Conservation (phyloP, 257 asterid genomes). For the Penstemon eatonii region DNA sequence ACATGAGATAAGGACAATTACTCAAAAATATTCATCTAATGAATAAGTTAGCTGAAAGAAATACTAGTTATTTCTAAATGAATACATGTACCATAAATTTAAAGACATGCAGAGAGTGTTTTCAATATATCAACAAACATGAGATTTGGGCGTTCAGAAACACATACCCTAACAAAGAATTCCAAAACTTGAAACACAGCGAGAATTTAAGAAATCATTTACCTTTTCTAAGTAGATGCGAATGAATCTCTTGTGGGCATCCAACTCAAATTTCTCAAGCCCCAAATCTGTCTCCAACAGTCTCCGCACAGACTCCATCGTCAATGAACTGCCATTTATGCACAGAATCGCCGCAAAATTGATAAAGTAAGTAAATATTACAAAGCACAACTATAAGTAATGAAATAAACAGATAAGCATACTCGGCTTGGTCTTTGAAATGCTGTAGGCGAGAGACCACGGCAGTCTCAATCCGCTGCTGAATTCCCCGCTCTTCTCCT, state of each 20-base stretch:
- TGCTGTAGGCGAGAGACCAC: conserved; percentile 59
- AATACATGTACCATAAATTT: neutral
- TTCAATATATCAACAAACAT: neutral
- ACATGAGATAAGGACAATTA: too few species aligned
- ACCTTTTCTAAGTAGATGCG: conserved; percentile 68
- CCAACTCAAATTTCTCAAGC: conserved; percentile 61
- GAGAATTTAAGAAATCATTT: neutral
- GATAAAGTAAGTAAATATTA: neutral
- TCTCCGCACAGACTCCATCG: conserved; percentile 73
- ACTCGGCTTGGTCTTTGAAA: conserved; percentile 72
- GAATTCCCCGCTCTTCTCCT: conserved; percentile 40
- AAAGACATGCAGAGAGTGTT: neutral
- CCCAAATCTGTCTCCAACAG: conserved; percentile 83
- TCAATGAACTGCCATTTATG: conserved; percentile 53
- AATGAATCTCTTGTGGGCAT: conserved; percentile 75
- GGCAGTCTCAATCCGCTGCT: conserved; percentile 51
- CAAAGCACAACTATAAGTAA: neutral
- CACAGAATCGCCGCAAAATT: conserved; percentile 5
- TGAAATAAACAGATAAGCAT: neutral
- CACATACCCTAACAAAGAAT: conserved; percentile 2
- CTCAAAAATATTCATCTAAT: too few species aligned
- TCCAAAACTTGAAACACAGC: neutral
- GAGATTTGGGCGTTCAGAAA: neutral
- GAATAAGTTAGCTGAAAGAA: conserved; percentile 14
- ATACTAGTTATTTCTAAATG: conserved; percentile 7